Evolutionary conservation across 305 asterid genomes (phyloP).

Genomic region (Solanum aculeatissimum): DNA sequence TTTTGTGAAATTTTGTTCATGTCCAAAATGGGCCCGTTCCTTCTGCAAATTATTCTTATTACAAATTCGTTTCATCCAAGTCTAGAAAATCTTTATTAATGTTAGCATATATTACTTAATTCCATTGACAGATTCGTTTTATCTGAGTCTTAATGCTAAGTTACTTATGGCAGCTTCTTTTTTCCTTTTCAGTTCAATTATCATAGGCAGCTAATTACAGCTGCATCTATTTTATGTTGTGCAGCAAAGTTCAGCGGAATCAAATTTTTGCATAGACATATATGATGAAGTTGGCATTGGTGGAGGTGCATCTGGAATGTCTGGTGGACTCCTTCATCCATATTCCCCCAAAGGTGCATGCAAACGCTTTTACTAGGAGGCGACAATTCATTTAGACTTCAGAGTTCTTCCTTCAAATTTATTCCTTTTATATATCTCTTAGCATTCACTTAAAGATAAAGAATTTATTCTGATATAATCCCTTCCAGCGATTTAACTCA

Average conservation of each 20-base stretch:
- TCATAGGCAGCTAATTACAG: background rate
- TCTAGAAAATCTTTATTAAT: background rate
- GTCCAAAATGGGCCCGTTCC: background rate
- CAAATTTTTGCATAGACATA: slow-evolving; percentile 54
- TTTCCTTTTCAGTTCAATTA: background rate
- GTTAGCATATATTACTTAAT: background rate
- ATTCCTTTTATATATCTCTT: background rate
- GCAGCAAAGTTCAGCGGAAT: slow-evolving; percentile 60
- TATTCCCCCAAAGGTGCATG: slow-evolving; percentile 86
- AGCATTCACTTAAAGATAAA: background rate
- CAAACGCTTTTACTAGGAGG: background rate
- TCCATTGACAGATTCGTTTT: background rate
- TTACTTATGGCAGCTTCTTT: background rate
- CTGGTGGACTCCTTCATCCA: slow-evolving; percentile 97
- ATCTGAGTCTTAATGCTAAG: background rate
- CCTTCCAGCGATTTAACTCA: slow-evolving; percentile 3
- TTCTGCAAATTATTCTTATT: background rate
- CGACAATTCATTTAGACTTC: background rate
- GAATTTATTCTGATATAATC: background rate
- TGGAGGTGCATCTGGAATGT: slow-evolving; percentile 98
- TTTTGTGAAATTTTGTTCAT: background rate
- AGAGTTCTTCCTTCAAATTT: background rate
- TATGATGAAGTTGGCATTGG: slow-evolving; percentile 89
- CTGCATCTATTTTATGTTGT: background rate
- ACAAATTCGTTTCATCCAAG: background rate